phyloP scores from a whole-genome alignment of 352 stramenopile genomes.

The Phytopythium aichiense region DNA sequence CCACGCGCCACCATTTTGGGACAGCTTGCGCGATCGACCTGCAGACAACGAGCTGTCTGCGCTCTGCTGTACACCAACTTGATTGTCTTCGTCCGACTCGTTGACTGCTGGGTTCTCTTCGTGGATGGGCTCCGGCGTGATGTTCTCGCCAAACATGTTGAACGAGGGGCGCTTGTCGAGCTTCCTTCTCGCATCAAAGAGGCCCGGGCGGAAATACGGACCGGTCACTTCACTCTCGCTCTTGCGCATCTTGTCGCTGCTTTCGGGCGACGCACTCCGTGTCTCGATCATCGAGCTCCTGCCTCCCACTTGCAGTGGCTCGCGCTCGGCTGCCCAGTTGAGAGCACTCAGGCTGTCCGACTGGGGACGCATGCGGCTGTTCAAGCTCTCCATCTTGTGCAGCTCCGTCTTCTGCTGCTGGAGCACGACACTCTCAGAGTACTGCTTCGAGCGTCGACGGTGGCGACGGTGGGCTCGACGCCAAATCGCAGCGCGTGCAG shows the following conservation, averaged over 20 bases:
- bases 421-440: constrained; percentile 68
- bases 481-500: constrained; percentile 58
- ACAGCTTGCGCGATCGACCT: constrained; percentile 16
- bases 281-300: constrained; percentile 42
- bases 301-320: constrained; percentile 11
- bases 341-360: constrained; percentile 34
- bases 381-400: constrained; percentile 19
- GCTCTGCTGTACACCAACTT: background rate
- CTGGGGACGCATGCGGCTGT: constrained; percentile 37
- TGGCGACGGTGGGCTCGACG: constrained; percentile 53
- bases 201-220: constrained; percentile 19
- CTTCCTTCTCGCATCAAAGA: constrained; percentile 57
- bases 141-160: constrained; percentile 51
- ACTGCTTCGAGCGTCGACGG: constrained; percentile 72
- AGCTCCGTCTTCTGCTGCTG: constrained; percentile 54
- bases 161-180: constrained; percentile 62
- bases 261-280: constrained; percentile 10
- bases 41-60: background rate
- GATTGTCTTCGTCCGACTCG: constrained; percentile 44
- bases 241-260: constrained; percentile 10
- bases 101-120: constrained; percentile 54
- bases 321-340: constrained; percentile 20
- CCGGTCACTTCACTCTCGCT: constrained; percentile 16
- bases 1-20: constrained; percentile 15
- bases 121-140: constrained; percentile 47